Evolutionary conservation across 2,329 filamentous ascomycete species (phyloP), one percentile per base, ranked within the genome.

Genomic region (Hypoxylon sp.): DNA sequence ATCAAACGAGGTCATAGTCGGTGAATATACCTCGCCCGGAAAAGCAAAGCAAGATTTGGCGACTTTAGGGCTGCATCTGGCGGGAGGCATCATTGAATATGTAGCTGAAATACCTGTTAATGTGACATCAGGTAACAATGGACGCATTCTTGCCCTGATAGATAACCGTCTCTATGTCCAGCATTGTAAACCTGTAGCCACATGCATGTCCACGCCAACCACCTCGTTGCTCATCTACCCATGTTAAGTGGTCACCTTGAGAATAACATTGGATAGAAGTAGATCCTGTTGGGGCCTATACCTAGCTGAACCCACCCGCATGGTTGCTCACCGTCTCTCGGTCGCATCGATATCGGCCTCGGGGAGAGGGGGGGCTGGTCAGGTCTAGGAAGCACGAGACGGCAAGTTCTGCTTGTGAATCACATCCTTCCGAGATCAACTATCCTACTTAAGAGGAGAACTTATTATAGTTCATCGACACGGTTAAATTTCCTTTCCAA

Each of bases 291-390:
- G 48, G 24, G 26, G 42, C 48, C 63, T 24, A 35, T 44, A 64
- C 47, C 35, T 62, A 64, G 52, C 35, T 62, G 37, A 29, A 50
- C 13, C 58, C 50, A 48, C 31, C 31, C 37, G 29, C 39, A 11
- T 47, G 55, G 63, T 19, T 62, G 35, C 67, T 67, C 67, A 64
- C 67, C 60, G 60, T 67, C 60, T 42, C 42, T 33, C 17, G 39
- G 17, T 44, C 33, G 53, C 37, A 37, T 55, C 48, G 17, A 54
- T 52, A 48, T 48, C 60, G 53, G 58, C 53, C 33, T 51, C 42
- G 58, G 46, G 14, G 39, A 33, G 48, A 51, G 29, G 58, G 46
- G 31, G 48, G 55, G 44, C 24, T 55, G 44, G 44, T 24, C 13
- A 17, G 58, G 61, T 51, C 48, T 53, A 50, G 14, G 48, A 47